phyloP scores from a whole-genome alignment of 1,284 basidiomycete species.

The Pseudozyma sp. region DNA sequence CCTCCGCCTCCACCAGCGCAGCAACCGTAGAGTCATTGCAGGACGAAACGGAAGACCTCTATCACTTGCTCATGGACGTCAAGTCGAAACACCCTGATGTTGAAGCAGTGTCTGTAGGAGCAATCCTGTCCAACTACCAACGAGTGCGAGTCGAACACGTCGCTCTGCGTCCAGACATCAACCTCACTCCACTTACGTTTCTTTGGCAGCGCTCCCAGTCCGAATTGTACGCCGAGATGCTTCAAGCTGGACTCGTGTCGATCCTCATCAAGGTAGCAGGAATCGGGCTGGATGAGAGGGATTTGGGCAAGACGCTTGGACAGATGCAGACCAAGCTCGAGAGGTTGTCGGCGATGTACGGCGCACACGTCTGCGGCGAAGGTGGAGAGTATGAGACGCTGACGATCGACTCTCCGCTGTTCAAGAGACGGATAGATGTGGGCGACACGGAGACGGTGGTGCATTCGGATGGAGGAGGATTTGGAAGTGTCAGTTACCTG shows the following conservation, averaged over 20 bases:
- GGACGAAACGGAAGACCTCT: slow-evolving; percentile 97
- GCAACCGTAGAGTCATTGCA: slow-evolving; percentile 22
- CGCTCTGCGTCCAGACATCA: slow-evolving; percentile 72
- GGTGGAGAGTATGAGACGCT: slow-evolving; percentile 98
- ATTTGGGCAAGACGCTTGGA: slow-evolving; percentile 82
- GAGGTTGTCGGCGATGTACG: slow-evolving; percentile 82
- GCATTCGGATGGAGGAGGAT: slow-evolving; percentile 54
- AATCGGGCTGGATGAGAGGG: slow-evolving; percentile 80
- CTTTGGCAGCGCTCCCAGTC: slow-evolving; percentile 93
- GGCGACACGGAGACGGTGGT: slow-evolving; percentile 55
- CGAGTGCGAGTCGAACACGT: slow-evolving; percentile 97
- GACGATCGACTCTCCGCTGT: slow-evolving; percentile 89
- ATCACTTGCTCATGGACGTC: slow-evolving; percentile 79
- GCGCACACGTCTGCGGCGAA: slow-evolving; percentile 94
- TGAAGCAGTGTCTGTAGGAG: slow-evolving; percentile 90
- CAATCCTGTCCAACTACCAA: slow-evolving; percentile 97
- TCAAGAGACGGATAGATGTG: slow-evolving; percentile 80
- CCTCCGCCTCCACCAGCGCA: neutral
- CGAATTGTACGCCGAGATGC: slow-evolving; percentile 87
- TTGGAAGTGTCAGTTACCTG: slow-evolving; percentile 65
- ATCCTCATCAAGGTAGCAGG: slow-evolving; percentile 97
- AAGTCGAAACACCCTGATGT: slow-evolving; percentile 80
- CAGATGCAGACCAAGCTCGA: slow-evolving; percentile 81
- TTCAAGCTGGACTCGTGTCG: slow-evolving; percentile 80
- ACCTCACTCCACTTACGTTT: slow-evolving; percentile 83